Base-by-base conservation (phyloP, 164 flowering plant species). In the Umbilicus rupestris region DNA sequence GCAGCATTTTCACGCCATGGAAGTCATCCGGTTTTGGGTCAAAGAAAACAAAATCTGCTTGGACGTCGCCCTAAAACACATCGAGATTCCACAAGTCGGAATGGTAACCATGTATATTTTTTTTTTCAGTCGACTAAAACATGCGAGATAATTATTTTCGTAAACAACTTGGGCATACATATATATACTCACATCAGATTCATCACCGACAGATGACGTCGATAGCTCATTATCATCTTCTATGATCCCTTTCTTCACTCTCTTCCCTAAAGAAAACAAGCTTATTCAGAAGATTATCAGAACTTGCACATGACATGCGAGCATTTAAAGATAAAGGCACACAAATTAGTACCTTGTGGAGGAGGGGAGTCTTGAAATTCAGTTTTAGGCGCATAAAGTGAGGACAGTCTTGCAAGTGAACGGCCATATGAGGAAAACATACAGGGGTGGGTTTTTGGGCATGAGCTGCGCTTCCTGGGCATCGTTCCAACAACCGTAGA, bases 21-120 rank as follows among this genome's bases (percentile, higher is more conserved):
- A 95, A 95, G 68, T 95, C 97, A 62, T 73, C 76, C 0, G 92
- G 80, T 73, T 87, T 89, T 8, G 94, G 97, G 78, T 90, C 96
- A 72, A 88, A 92, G 80, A 92, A 92, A 33, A 78, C 94, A 76
- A 92, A 90, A 78, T 95, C 94, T 58, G 90, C 96, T 84, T 88
- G 92, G 39, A 90, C 81, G 31, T 62, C 71, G 69, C 73, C 93
- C 97, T 92, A 72, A 64, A 73, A 47, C 47, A 64, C 20, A 41
- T 19, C 45, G 14, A 49, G 42, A 30, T 47, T 60, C 19, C 22
- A 9, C 58, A 67, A 7, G 67, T 16, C 29, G 17, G 15, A 66
- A 35, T 46, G 12, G 66, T 3, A 60, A 2, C 3, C 26, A 2
- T 63, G n/a, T n/a, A n/a, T n/a, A n/a, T n/a, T n/a, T n/a, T n/a